phyloP scores from a whole-genome alignment of 2,329 filamentous ascomycete species.

The Cercospora brassicicola region DNA sequence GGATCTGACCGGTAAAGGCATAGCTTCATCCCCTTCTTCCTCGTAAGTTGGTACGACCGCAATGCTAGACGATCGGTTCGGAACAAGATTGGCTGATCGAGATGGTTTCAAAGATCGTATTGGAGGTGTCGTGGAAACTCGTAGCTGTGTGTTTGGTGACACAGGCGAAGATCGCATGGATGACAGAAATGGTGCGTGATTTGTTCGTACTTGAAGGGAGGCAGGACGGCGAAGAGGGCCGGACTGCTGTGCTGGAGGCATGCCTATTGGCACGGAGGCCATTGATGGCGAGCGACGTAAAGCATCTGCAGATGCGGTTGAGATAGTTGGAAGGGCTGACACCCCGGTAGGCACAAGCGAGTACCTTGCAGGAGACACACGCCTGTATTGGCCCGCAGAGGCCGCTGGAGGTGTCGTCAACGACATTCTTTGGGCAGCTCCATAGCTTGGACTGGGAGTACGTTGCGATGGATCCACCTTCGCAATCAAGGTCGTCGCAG shows the following conservation, averaged over 20 bases:
- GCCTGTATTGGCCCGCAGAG: background rate
- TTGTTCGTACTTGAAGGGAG: conserved; percentile 48
- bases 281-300: conserved; percentile 21
- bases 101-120: conserved; percentile 36
- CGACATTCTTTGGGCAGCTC: background rate
- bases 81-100: conserved; percentile 24
- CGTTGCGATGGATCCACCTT: conserved; percentile 25
- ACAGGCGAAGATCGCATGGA: conserved; percentile 29
- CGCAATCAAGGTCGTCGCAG: conserved; percentile 29
- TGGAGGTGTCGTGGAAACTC: conserved; percentile 28
- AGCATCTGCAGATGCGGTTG: background rate
- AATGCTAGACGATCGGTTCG: conserved; percentile 4
- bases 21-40: conserved; percentile 24
- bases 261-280: background rate
- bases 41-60: conserved; percentile 17
- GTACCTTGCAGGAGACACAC: background rate
- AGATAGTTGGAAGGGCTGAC: background rate
- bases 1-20: conserved; percentile 16
- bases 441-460: background rate
- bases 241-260: conserved; percentile 3
- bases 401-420: conserved; percentile 11
- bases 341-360: background rate
- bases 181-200: conserved; percentile 47
- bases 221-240: conserved; percentile 43
- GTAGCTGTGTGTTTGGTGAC: conserved; percentile 33